Percentiles rank a stretch among this genome's conserved stretches.
These are phyloP conservation scores for Ciborinia camelliae DNA, from an alignment of 2,329 filamentous ascomycete species.

Conservation along the genomic window DNA sequence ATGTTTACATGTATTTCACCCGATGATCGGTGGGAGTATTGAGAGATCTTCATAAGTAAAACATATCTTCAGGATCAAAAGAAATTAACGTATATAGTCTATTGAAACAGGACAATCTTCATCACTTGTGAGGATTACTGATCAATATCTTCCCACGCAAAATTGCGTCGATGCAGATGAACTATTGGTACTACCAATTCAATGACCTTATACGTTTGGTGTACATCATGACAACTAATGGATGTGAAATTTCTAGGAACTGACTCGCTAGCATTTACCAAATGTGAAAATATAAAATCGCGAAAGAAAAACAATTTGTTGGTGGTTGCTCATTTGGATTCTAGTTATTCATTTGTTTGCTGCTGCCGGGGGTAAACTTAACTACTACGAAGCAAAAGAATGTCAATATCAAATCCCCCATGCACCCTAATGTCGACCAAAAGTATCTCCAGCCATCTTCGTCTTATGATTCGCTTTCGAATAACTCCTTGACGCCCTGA, in stretches of 20 bases:
- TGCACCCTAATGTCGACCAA: background rate
- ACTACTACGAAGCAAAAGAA: background rate
- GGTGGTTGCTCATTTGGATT: background rate
- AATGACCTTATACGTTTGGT: background rate
- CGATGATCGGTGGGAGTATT: background rate
- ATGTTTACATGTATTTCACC: background rate
- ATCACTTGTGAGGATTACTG: background rate
- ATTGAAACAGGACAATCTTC: background rate
- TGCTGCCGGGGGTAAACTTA: no score
- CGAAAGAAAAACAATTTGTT: background rate
- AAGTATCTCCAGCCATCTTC: background rate
- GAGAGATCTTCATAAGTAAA: background rate
- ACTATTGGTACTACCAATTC: background rate
- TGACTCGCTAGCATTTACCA: background rate
- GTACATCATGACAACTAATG: background rate
- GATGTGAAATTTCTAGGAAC: background rate
- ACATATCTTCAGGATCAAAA: background rate
- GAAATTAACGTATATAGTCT: background rate
- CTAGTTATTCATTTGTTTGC: background rate
- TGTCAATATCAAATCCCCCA: background rate
- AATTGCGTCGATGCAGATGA: background rate
- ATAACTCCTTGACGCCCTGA: background rate
- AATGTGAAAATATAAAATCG: background rate
- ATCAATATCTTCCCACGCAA: background rate
- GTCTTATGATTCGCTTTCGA: background rate